Evolutionary conservation across 2,329 filamentous ascomycete genomes (phyloP).

Genomic region (Acephala macrosclerotiorum): DNA sequence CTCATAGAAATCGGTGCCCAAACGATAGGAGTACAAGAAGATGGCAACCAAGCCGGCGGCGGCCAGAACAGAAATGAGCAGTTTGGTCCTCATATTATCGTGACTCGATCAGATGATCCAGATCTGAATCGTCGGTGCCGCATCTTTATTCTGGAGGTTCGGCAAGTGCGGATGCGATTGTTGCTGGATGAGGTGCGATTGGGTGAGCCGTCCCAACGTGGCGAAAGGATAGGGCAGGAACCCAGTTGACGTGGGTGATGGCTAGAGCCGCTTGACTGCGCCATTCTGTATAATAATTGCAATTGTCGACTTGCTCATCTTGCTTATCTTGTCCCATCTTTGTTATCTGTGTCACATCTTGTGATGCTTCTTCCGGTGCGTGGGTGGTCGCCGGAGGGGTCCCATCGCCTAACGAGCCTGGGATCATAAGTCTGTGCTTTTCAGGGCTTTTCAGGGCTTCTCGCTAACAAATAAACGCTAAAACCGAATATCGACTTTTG

Average conservation of each 20-base stretch:
- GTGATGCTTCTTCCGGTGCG: neutral
- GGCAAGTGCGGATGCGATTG: constrained; percentile 14
- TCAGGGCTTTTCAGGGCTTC: too few relatives aligned
- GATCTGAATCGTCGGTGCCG: neutral
- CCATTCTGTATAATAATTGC: neutral
- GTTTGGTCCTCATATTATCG: constrained; percentile 11
- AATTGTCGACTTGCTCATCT: neutral
- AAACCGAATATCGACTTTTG: too few relatives aligned
- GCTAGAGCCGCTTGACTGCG: neutral
- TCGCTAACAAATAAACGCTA: too few relatives aligned
- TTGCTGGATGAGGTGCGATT: neutral
- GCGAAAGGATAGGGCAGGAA: neutral
- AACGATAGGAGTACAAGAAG: constrained; percentile 6
- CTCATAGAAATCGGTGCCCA: constrained; percentile 10
- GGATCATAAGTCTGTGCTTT: too few relatives aligned
- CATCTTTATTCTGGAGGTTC: constrained; percentile 12
- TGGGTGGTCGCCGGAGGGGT: neutral
- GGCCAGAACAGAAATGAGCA: constrained; percentile 17
- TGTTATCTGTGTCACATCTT: neutral
- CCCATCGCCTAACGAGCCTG: neutral
- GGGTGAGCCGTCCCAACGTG: constrained; percentile 2
- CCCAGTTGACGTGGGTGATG: neutral
- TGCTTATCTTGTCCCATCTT: neutral
- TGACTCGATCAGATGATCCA: constrained; percentile 16
- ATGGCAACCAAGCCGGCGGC: constrained; percentile 17